A percentile compares a stretch with the other conserved stretches of the same genome.
phyloP scores from a whole-genome alignment of 2,329 filamentous ascomycete species.

The Xylaria multiplex region DNA sequence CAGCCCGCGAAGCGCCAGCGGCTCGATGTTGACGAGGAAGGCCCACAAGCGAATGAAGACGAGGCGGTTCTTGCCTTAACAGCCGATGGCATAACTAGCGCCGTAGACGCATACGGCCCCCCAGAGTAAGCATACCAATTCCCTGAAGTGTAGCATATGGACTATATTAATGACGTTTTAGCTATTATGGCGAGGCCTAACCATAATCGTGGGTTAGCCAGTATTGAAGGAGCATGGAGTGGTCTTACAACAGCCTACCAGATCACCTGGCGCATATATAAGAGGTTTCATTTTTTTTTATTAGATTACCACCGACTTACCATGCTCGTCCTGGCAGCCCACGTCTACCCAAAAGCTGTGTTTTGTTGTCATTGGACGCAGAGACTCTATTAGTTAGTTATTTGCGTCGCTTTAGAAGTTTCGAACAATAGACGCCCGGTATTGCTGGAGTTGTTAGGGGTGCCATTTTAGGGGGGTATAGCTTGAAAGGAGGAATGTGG shows the following conservation, averaged over 20 bases:
- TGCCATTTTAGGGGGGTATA: neutral
- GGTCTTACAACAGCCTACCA: constrained; percentile 1
- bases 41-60: constrained; percentile 40
- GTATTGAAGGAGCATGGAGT: constrained; percentile 14
- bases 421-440: constrained; percentile 25
- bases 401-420: constrained; percentile 8
- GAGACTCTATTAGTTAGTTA: neutral
- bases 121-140: constrained; percentile 43
- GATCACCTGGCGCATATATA: constrained; percentile 9
- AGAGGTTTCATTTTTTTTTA: neutral
- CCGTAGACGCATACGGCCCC: constrained; percentile 42
- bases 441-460: constrained; percentile 18
- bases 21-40: constrained; percentile 43
- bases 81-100: constrained; percentile 42
- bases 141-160: neutral
- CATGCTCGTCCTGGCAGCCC: constrained; percentile 28
- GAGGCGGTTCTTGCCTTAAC: constrained; percentile 47
- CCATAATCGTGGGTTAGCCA: constrained; percentile 30
- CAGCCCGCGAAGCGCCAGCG: constrained; percentile 49
- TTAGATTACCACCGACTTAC: constrained; percentile 16
- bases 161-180: constrained; percentile 32
- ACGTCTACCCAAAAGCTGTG: constrained; percentile 27
- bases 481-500: neutral
- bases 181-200: constrained; percentile 48
- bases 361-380: constrained; percentile 20